phyloP scores from a whole-genome alignment of 23 red algal species.

The Gracilaria vermiculophylla region DNA sequence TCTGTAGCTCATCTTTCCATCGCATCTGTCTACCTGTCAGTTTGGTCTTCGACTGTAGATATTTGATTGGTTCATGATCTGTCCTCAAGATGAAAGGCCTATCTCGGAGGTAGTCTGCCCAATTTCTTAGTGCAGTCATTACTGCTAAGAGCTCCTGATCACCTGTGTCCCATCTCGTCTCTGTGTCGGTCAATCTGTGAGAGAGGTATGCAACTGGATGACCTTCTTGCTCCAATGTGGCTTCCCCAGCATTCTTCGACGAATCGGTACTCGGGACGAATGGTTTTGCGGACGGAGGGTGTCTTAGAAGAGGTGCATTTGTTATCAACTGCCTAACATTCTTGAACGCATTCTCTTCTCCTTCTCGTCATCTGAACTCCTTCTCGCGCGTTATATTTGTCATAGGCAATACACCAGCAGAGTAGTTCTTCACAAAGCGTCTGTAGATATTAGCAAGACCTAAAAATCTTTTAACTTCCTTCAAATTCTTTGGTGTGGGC shows the following conservation, averaged over 20 bases:
- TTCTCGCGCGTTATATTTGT: neutral
- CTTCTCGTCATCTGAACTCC: neutral
- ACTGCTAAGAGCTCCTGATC: conserved; percentile 8
- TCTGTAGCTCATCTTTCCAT: conserved; percentile 15
- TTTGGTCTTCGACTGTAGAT: conserved; percentile 8
- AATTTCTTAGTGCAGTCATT: neutral
- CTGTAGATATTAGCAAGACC: neutral
- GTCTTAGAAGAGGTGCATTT: neutral
- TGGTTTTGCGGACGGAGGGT: neutral
- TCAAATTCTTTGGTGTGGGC: conserved; percentile 1
- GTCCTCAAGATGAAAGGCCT: conserved; percentile 1
- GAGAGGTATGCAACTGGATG: neutral
- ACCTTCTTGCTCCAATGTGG: neutral
- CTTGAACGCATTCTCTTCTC: neutral
- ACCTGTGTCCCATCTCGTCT: neutral
- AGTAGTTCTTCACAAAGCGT: conserved; percentile 13
- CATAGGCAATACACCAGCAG: neutral
- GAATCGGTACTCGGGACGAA: conserved; percentile 1
- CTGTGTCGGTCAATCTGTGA: neutral
- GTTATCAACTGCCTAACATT: neutral
- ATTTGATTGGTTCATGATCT: conserved; percentile 44
- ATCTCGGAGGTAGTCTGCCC: neutral
- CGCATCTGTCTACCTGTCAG: neutral
- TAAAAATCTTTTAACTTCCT: conserved; percentile 5
- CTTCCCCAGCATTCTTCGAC: conserved; percentile 6